These are phyloP conservation scores for Diplodia intermedia DNA, from an alignment of 2,329 filamentous ascomycete species.

Conservation along the genomic window DNA sequence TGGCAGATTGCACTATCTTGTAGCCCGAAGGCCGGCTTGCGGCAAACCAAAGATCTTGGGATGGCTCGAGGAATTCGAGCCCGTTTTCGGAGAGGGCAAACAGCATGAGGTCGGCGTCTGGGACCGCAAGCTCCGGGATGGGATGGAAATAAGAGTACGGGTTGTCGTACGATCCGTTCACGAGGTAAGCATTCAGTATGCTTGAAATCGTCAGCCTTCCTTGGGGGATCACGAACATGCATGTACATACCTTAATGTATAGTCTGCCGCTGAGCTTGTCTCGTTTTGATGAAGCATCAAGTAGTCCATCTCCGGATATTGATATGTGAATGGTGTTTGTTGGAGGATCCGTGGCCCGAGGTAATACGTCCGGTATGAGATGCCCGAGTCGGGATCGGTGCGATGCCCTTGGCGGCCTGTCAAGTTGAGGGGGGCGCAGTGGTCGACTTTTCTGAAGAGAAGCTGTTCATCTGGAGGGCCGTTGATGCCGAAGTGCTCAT, in stretches of 20 bases:
- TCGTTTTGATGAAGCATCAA: neutral
- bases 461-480: no score
- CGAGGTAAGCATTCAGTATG: neutral
- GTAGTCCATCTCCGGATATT: conserved; percentile 1
- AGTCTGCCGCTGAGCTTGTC: neutral
- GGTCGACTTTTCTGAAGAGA: no score
- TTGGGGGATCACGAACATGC: no score
- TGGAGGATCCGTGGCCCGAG: no score
- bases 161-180: neutral
- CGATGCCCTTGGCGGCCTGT: no score
- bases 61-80: neutral
- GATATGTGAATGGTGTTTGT: neutral
- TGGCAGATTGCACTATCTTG: neutral
- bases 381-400: no score
- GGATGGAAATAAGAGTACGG: neutral
- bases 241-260: neutral
- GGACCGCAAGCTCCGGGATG: neutral
- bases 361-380: no score
- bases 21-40: neutral
- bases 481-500: no score
- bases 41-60: neutral
- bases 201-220: neutral
- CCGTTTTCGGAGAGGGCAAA: neutral
- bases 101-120: neutral
- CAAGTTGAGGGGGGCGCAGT: no score